These are phyloP conservation scores for Diaporthe aspalathi DNA, from an alignment of 2,329 filamentous ascomycete genomes.

Conservation along the genomic window DNA sequence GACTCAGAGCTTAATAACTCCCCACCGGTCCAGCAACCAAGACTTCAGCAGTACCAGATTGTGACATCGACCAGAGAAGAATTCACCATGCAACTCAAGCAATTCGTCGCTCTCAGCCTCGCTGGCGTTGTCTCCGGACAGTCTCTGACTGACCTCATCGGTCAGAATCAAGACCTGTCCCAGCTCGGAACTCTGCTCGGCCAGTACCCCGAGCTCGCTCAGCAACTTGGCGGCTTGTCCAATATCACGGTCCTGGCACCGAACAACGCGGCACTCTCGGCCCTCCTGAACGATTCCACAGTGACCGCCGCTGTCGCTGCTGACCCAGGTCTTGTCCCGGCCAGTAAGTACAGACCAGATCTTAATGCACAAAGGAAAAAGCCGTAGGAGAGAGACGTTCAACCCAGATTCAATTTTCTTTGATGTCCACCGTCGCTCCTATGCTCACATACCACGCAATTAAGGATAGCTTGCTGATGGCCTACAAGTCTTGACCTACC, in stretches of 20 bases:
- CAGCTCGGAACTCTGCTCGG: constrained; percentile 48
- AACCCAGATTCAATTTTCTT: neutral
- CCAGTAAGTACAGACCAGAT: constrained; percentile 39
- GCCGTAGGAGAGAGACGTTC: too few species aligned
- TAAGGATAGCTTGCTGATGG: neutral
- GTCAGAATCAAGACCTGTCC: constrained; percentile 42
- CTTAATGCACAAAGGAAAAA: neutral
- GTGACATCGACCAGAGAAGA: neutral
- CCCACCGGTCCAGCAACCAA: neutral
- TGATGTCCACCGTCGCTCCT: neutral
- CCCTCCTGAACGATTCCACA: constrained; percentile 49
- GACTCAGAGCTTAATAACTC: neutral
- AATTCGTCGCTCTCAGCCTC: constrained; percentile 12
- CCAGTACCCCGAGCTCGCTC: constrained; percentile 50
- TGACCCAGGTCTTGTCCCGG: constrained; percentile 46
- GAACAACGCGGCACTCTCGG: constrained; percentile 61
- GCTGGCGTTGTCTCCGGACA: constrained; percentile 23
- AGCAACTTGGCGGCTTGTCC: constrained; percentile 50
- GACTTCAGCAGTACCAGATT: neutral
- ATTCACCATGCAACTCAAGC: constrained; percentile 31
- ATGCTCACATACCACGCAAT: neutral
- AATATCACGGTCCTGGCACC: constrained; percentile 71
- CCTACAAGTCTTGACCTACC: constrained; percentile 62
- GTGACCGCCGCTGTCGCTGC: constrained; percentile 44
- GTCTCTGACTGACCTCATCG: constrained; percentile 41